A percentile compares a stretch with the other conserved stretches of the same genome.
phyloP scores from a whole-genome alignment of 108 stramenopile species.

The Heterococcus sp. region DNA sequence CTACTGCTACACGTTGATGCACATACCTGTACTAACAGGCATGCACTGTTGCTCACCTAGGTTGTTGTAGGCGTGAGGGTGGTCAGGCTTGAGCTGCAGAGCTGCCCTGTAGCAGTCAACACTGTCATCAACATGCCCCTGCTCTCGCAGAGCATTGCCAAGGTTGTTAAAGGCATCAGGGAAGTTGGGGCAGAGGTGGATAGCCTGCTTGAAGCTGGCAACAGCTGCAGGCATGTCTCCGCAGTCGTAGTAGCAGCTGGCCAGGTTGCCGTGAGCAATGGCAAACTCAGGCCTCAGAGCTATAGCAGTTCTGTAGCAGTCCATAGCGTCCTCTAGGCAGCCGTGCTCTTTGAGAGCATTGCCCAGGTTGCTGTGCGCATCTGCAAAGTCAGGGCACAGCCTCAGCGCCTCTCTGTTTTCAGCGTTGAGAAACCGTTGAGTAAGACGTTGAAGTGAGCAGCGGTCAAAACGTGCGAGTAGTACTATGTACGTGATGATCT shows the following conservation, averaged over 20 bases:
- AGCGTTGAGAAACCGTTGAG: too few relatives aligned
- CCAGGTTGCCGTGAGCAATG: slow-evolving; percentile 66
- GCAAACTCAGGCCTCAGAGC: slow-evolving; percentile 64
- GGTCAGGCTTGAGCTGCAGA: slow-evolving; percentile 61
- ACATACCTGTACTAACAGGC: too few relatives aligned
- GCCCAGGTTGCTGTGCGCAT: slow-evolving; percentile 63
- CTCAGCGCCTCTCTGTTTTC: slow-evolving; percentile 62
- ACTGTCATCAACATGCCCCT: slow-evolving; percentile 46
- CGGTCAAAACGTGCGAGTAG: too few relatives aligned
- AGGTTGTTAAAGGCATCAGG: slow-evolving; percentile 71
- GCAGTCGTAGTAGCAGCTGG: slow-evolving; percentile 61
- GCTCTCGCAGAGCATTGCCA: slow-evolving; percentile 59
- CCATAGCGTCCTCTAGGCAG: slow-evolving; percentile 52
- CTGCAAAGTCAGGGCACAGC: slow-evolving; percentile 61
- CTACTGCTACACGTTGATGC: too few relatives aligned
- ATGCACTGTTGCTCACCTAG: slow-evolving; percentile 60
- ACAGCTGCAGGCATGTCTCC: slow-evolving; percentile 53
- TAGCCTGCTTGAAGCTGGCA: slow-evolving; percentile 51
- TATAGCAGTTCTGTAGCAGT: slow-evolving; percentile 59
- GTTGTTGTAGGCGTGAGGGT: slow-evolving; percentile 73
- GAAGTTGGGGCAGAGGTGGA: slow-evolving; percentile 66
- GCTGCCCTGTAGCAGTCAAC: slow-evolving; percentile 58
- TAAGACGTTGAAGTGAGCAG: too few relatives aligned
- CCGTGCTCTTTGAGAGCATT: slow-evolving; percentile 61
- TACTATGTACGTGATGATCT: too few relatives aligned